Conservation (phyloP, 352 stramenopile species). For the Globisporangium cederbergense region DNA sequence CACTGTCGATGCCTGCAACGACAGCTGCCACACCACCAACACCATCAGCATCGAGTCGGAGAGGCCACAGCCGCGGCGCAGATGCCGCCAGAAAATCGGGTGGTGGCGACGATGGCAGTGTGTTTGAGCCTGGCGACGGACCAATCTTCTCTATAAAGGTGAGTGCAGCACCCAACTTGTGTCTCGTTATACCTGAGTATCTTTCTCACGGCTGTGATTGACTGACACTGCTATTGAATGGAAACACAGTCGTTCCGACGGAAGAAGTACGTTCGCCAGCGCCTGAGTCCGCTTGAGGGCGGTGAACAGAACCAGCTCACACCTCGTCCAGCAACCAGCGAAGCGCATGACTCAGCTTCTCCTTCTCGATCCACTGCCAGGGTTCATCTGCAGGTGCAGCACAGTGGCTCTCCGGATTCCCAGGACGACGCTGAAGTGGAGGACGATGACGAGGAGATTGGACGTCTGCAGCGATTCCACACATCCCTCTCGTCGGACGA, state of each 20-base stretch:
- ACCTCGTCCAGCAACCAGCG: background rate
- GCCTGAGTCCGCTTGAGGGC: slow-evolving; percentile 40
- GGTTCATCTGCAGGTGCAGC: background rate
- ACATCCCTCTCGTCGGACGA: slow-evolving; percentile 38
- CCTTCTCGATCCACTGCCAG: background rate
- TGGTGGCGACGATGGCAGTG: background rate
- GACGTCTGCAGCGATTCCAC: slow-evolving; percentile 38
- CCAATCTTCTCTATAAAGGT: slow-evolving; percentile 14
- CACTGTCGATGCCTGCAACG: slow-evolving; percentile 1
- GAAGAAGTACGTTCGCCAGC: slow-evolving; percentile 46
- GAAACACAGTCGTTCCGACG: slow-evolving; percentile 33
- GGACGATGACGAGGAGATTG: slow-evolving; percentile 25
- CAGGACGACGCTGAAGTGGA: background rate
- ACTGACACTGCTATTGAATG: background rate
- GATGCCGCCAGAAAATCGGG: background rate
- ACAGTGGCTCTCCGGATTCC: background rate
- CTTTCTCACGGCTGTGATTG: background rate
- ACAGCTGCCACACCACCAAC: background rate
- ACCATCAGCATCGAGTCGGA: background rate
- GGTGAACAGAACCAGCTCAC: slow-evolving; percentile 8
- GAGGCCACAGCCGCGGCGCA: background rate
- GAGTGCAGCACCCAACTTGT: background rate
- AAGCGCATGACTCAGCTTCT: background rate
- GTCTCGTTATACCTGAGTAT: too few species aligned
- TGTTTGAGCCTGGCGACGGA: background rate